Evolutionary conservation across 495 filamentous ascomycete genomes (phyloP).

Genomic region (Podospora fimiseda): DNA sequence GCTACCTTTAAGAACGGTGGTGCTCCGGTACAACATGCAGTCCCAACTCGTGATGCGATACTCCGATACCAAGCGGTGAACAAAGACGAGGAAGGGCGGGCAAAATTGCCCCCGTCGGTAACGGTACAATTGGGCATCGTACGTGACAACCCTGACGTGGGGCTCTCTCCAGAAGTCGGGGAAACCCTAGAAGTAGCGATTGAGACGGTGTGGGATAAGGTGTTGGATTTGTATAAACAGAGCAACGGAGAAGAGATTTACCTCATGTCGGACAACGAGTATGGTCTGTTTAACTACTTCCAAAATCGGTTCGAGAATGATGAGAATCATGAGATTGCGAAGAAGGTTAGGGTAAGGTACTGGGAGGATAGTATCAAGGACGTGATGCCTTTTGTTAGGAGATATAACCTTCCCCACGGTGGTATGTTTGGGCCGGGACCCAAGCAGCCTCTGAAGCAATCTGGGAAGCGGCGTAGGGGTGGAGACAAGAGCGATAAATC

Average conservation of each 20-base stretch:
- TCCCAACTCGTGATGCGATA: neutral
- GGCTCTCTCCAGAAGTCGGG: slow-evolving; percentile 45
- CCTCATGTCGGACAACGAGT: slow-evolving; percentile 63
- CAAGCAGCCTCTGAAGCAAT: no score
- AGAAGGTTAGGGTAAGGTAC: slow-evolving; percentile 40
- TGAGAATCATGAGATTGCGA: slow-evolving; percentile 34
- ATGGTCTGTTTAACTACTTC: slow-evolving; percentile 74
- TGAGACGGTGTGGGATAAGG: slow-evolving; percentile 53
- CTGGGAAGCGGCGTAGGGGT: no score
- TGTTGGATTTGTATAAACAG: slow-evolving; percentile 33
- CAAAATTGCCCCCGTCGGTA: neutral
- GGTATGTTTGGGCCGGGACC: no score
- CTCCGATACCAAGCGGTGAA: neutral
- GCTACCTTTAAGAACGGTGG: no score
- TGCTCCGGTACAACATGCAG: no score
- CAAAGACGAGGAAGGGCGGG: neutral
- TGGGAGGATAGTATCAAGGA: no score
- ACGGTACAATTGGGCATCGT: slow-evolving; percentile 59
- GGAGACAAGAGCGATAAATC: no score
- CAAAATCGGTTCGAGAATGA: slow-evolving; percentile 49
- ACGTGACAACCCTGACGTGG: slow-evolving; percentile 54
- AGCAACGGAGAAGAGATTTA: slow-evolving; percentile 48
- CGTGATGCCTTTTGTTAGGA: no score
- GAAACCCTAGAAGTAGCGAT: slow-evolving; percentile 52
- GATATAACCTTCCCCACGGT: no score